Evolutionary conservation across 2,329 filamentous ascomycete genomes (phyloP).

Genomic region (Hypoxylon sp.): DNA sequence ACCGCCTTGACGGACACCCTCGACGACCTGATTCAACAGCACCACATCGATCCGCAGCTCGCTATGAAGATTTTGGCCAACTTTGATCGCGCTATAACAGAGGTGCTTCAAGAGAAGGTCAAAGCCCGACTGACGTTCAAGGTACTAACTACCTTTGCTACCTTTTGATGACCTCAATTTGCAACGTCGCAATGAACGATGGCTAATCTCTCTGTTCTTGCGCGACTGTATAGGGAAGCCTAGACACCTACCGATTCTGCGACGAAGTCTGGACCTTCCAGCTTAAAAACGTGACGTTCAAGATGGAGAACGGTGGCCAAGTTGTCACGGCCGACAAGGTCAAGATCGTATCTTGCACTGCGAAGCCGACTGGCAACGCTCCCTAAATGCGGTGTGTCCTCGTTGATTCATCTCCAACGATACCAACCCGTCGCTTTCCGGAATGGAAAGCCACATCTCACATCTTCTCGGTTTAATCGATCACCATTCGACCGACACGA

Average conservation of each 20-base stretch:
- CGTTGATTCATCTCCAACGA: not conserved
- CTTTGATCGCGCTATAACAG: slow-evolving; percentile 93
- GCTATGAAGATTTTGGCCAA: slow-evolving; percentile 98
- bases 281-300: slow-evolving; percentile 99
- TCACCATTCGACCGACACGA: not conserved
- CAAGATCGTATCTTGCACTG: slow-evolving; percentile 98
- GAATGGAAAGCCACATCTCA: not conserved
- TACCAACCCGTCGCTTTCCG: not conserved
- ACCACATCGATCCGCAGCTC: slow-evolving; percentile 95
- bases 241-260: slow-evolving; percentile 99
- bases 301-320: slow-evolving; percentile 84
- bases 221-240: slow-evolving; percentile 76
- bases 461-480: not conserved
- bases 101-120: slow-evolving; percentile 91
- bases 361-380: slow-evolving; percentile 67
- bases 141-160: too few species aligned
- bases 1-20: slow-evolving; percentile 94
- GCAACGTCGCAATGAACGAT: not conserved
- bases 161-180: not conserved
- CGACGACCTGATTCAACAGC: slow-evolving; percentile 93
- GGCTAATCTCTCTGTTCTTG: slow-evolving; percentile 12
- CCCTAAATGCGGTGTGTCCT: slow-evolving; percentile 30
- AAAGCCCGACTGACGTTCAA: slow-evolving; percentile 94
- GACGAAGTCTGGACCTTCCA: slow-evolving; percentile 99
- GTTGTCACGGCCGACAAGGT: slow-evolving; percentile 88